A percentile compares a stretch with the other conserved stretches of the same genome.
These are phyloP conservation scores for Clausena lansium DNA, from an alignment of 345 rosid species.

Conservation along the genomic window DNA sequence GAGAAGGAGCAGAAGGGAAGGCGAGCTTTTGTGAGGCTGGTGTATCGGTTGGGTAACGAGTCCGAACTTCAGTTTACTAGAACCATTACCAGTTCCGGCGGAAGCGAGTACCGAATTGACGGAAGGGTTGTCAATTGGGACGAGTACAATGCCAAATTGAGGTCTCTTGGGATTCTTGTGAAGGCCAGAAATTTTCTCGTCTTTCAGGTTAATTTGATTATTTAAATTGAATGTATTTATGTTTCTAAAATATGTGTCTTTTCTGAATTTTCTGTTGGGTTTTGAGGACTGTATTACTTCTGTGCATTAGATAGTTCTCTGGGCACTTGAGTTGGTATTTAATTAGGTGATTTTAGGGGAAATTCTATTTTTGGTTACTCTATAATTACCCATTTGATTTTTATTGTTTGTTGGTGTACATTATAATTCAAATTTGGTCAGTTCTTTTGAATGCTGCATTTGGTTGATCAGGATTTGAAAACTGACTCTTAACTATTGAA, in stretches of 20 bases:
- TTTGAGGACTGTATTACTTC: background rate
- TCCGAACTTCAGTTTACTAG: constrained; percentile 79
- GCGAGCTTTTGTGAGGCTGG: constrained; percentile 78
- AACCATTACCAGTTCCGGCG: constrained; percentile 66
- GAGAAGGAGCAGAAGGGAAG: constrained; percentile 92
- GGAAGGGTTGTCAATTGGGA: constrained; percentile 80
- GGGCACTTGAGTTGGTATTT: background rate
- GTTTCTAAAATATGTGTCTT: background rate
- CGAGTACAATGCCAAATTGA: constrained; percentile 69
- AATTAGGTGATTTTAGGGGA: background rate
- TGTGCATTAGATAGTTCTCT: background rate
- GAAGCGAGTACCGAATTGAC: constrained; percentile 85
- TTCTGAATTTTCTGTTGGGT: background rate
- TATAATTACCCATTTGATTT: background rate
- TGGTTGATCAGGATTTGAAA: background rate
- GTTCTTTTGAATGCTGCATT: background rate
- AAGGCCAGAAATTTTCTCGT: constrained; percentile 97
- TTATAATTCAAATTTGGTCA: background rate
- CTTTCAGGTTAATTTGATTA: constrained; percentile 64
- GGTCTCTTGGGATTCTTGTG: constrained; percentile 87
- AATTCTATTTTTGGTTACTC: background rate
- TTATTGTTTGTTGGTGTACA: too few relatives aligned
- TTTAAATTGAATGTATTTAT: background rate
- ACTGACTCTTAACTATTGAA: background rate
- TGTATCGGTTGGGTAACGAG: constrained; percentile 66